Evolutionary conservation across 2,329 filamentous ascomycete genomes (phyloP).

Genomic region (Emericellopsis cladophorae): DNA sequence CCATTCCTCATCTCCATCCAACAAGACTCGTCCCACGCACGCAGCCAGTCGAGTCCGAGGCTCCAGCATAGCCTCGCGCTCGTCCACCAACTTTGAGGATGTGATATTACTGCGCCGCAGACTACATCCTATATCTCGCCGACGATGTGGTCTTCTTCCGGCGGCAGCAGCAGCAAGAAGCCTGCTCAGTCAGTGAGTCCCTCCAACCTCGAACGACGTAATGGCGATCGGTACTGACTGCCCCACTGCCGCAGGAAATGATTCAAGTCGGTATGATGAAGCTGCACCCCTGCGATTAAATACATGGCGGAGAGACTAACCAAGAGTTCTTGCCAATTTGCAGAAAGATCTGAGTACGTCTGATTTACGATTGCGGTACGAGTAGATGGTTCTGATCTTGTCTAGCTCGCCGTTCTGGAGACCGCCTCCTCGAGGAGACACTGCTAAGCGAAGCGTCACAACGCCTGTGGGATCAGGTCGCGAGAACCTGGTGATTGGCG

Average conservation of each 20-base stretch:
- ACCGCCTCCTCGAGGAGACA: constrained; percentile 39
- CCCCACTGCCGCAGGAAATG: constrained; percentile 69
- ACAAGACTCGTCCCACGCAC: not conserved
- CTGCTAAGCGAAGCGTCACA: constrained; percentile 30
- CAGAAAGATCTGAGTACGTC: constrained; percentile 2
- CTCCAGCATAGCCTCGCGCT: constrained; percentile 10
- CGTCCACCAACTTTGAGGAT: constrained; percentile 1
- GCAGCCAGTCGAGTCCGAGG: constrained; percentile 6
- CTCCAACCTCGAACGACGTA: constrained; percentile 8
- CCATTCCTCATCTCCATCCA: not conserved
- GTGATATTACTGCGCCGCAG: constrained; percentile 1
- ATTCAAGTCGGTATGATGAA: constrained; percentile 81
- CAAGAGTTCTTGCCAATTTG: constrained; percentile 2
- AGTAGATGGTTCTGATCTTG: too few relatives aligned
- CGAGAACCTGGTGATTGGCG: constrained; percentile 74
- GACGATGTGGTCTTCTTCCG: constrained; percentile 53
- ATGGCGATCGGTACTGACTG: constrained; percentile 17
- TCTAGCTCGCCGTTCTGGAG: constrained; percentile 83
- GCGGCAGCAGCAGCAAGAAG: constrained; percentile 52
- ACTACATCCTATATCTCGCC: constrained; percentile 6
- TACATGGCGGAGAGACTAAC: constrained; percentile 3
- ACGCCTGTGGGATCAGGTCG: constrained; percentile 25
- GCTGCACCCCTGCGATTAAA: constrained; percentile 1
- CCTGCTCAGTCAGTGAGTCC: constrained; percentile 54
- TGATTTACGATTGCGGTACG: not conserved